Conservation (phyloP, 371 early-diverging fungal genomes). For the Mucor irregularis region DNA sequence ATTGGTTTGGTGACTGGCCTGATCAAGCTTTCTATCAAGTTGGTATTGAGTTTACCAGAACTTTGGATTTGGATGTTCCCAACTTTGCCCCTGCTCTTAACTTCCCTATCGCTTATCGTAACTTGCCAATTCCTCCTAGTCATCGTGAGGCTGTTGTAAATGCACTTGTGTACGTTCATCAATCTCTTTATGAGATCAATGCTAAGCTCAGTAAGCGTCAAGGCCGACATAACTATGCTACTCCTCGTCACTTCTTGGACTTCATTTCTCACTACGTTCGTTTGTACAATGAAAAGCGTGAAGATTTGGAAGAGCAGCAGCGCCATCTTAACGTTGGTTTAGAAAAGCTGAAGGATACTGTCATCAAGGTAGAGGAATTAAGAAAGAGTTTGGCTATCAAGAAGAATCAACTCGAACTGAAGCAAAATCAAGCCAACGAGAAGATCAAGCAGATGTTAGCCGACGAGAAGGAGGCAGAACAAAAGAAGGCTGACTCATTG, state of each 20-base stretch:
- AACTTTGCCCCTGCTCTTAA: constrained; percentile 69
- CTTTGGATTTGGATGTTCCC: constrained; percentile 84
- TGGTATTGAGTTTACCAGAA: constrained; percentile 91
- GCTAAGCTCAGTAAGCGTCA: constrained; percentile 80
- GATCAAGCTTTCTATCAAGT: constrained; percentile 98
- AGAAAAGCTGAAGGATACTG: constrained; percentile 94
- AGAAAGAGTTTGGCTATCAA: constrained; percentile 88
- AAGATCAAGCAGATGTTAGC: constrained; percentile 96
- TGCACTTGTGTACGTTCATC: constrained; percentile 91
- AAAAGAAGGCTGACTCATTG: constrained; percentile 83
- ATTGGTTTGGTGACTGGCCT: constrained; percentile 99
- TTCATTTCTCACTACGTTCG: constrained; percentile 93
- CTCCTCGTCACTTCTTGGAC: constrained; percentile 98
- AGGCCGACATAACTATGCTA: constrained; percentile 84
- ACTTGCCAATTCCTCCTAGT: constrained; percentile 69
- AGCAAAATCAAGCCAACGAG: constrained; percentile 90
- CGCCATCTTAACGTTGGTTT: constrained; percentile 97
- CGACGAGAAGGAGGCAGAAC: constrained; percentile 95
- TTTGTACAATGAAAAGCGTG: constrained; percentile 90
- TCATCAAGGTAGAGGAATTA: constrained; percentile 94
- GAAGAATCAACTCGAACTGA: constrained; percentile 85
- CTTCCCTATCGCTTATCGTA: constrained; percentile 82
- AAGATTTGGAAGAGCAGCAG: constrained; percentile 97
- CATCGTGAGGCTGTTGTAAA: constrained; percentile 89
- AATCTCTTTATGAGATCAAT: constrained; percentile 86